A percentile compares a stretch with the other conserved stretches of the same genome.
These are phyloP conservation scores for Gymnopilus junonius DNA, from an alignment of 768 basidiomycete species.

Conservation along the genomic window DNA sequence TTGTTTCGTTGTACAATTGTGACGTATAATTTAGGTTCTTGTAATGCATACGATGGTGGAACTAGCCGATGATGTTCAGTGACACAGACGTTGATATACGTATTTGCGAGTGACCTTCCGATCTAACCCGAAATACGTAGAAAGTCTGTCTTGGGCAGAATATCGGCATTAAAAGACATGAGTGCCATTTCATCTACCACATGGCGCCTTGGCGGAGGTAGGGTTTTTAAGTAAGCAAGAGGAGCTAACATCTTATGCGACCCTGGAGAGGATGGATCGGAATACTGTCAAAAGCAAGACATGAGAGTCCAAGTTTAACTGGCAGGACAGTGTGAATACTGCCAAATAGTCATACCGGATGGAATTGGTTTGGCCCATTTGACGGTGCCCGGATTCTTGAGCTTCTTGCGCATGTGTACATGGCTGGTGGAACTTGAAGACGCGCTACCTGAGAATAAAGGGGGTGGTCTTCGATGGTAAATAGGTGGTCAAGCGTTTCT, in stretches of 20 bases:
- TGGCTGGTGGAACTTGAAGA: constrained; percentile 60
- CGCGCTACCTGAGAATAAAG: constrained; percentile 42
- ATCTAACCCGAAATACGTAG: not conserved
- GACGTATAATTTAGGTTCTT: not conserved
- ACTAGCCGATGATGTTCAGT: not conserved
- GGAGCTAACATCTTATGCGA: constrained; percentile 51
- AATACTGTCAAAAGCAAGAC: not conserved
- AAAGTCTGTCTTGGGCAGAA: not conserved
- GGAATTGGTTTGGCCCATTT: not conserved
- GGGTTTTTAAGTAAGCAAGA: constrained; percentile 62
- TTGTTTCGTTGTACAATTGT: not conserved
- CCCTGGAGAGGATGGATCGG: not conserved
- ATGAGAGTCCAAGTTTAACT: not conserved
- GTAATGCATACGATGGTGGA: not conserved
- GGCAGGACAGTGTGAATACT: not conserved
- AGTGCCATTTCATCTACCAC: constrained; percentile 73
- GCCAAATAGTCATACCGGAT: not conserved
- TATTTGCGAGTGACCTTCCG: not conserved
- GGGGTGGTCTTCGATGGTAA: constrained; percentile 63
- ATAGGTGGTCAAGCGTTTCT: constrained; percentile 58
- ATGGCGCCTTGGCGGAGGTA: constrained; percentile 66
- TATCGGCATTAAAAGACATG: constrained; percentile 44
- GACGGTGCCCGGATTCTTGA: constrained; percentile 37
- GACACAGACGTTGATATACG: not conserved
- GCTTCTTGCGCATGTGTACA: constrained; percentile 68